Conservation (phyloP, 805 yeast species). For the Torulaspora delbrueckii region DNA sequence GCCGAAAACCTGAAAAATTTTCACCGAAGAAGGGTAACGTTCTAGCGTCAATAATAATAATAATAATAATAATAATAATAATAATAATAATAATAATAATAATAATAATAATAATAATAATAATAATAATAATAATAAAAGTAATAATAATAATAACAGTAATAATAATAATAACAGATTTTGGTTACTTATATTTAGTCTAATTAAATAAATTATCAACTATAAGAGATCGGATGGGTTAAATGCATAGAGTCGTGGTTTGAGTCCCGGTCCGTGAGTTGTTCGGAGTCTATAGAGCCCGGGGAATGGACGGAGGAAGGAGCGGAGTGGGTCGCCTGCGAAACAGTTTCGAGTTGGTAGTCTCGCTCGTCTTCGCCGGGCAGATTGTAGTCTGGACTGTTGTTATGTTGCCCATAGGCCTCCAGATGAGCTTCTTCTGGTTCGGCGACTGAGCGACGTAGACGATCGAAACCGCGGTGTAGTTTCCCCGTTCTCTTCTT, state of each 20-base stretch:
- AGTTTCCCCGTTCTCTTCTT: conserved; percentile 15
- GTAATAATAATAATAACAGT: not conserved
- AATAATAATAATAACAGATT: not conserved
- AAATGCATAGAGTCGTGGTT: not conserved
- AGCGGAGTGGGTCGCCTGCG: not conserved
- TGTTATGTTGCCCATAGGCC: conserved; percentile 4
- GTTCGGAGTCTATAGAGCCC: conserved; percentile 1
- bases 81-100: not conserved
- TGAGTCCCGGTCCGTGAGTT: not conserved
- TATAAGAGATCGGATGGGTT: conserved; percentile 1
- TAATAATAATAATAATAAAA: not conserved
- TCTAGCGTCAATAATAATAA: not conserved
- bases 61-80: not conserved
- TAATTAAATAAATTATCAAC: not conserved
- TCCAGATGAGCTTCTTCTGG: conserved; percentile 7
- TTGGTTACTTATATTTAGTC: not conserved
- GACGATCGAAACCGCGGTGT: conserved; percentile 1
- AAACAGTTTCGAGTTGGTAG: not conserved
- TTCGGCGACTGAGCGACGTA: conserved; percentile 3
- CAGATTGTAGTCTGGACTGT: conserved; percentile 1
- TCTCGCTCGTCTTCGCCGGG: not conserved
- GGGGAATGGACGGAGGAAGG: conserved; percentile 1
- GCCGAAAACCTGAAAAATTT: conserved; percentile 5
- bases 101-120: not conserved
- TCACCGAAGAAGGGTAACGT: not conserved